phyloP scores from a whole-genome alignment of 176 grass and related monocot genomes.

The Areca catechu region DNA sequence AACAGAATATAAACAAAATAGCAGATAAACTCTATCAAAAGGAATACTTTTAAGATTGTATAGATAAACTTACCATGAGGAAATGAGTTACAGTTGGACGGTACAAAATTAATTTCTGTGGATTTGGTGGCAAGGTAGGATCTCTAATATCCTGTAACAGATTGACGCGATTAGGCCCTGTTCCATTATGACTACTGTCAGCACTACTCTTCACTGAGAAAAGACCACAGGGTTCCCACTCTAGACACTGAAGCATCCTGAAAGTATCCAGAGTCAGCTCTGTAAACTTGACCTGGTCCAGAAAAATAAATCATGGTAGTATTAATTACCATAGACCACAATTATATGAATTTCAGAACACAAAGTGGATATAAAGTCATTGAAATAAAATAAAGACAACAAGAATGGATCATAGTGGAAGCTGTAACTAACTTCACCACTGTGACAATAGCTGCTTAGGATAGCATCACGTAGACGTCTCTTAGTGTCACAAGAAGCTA shows the following conservation, averaged over 20 bases:
- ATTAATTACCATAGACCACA: too few species aligned
- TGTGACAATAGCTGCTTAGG: constrained; percentile 60
- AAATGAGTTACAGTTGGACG: constrained; percentile 71
- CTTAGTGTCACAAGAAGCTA: constrained; percentile 31
- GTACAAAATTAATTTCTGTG: constrained; percentile 70
- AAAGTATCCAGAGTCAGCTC: constrained; percentile 83
- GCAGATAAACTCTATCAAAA: too few species aligned
- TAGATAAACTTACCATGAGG: constrained; percentile 42
- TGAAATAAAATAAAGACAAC: background rate
- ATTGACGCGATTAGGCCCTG: constrained; percentile 48
- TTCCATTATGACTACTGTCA: constrained; percentile 38
- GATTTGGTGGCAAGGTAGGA: constrained; percentile 64
- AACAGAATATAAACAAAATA: too few species aligned
- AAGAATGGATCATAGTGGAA: background rate
- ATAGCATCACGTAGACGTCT: constrained; percentile 58
- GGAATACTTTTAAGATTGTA: background rate
- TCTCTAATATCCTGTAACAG: constrained; percentile 78
- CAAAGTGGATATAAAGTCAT: background rate
- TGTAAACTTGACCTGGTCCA: constrained; percentile 73
- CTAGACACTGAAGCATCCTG: constrained; percentile 92
- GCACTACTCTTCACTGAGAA: constrained; percentile 56
- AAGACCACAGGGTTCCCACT: constrained; percentile 88
- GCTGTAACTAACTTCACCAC: constrained; percentile 39
- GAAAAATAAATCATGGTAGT: background rate
- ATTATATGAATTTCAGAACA: background rate